phyloP scores from a whole-genome alignment of 2,329 filamentous ascomycete genomes.

The Fusarium marasasianum region DNA sequence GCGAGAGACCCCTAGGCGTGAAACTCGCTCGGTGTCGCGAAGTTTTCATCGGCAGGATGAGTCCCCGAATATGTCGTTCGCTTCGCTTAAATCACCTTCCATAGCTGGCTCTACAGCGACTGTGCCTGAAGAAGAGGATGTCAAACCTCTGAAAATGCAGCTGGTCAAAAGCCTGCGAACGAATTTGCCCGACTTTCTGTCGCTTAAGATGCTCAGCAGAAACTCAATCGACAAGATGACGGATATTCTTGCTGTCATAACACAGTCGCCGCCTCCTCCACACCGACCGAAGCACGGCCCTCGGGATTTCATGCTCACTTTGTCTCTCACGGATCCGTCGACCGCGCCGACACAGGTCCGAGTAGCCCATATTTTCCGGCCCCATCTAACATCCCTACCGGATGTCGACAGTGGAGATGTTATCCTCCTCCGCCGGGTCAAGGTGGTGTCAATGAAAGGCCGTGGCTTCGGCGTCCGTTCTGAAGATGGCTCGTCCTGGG shows the following conservation, averaged over 20 bases:
- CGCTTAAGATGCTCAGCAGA: conserved; percentile 63
- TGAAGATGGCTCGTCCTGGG: conserved; percentile 68
- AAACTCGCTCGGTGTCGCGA: conserved; percentile 37
- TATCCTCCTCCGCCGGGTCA: conserved; percentile 66
- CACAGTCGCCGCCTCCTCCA: conserved; percentile 59
- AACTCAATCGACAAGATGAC: conserved; percentile 58
- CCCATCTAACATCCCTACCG: conserved; percentile 66
- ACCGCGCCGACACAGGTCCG: conserved; percentile 59
- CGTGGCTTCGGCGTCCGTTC: conserved; percentile 65
- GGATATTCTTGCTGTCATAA: conserved; percentile 65
- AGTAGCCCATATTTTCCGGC: conserved; percentile 67
- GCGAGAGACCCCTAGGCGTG: conserved; percentile 36
- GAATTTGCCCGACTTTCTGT: conserved; percentile 62
- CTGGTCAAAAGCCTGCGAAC: conserved; percentile 58
- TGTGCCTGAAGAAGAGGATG: conserved; percentile 40
- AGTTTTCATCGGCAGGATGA: conserved; percentile 28
- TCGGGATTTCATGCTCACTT: conserved; percentile 67
- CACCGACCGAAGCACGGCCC: conserved; percentile 66
- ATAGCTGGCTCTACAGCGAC: conserved; percentile 37
- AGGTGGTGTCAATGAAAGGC: conserved; percentile 61
- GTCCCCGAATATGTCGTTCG: conserved; percentile 35
- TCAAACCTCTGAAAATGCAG: conserved; percentile 55
- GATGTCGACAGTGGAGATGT: conserved; percentile 65
- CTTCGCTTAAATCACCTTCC: conserved; percentile 43
- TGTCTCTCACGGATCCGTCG: conserved; percentile 66